These are phyloP conservation scores for Picochlorum costavermella DNA, from an alignment of 139 green algal genomes.

Conservation along the genomic window DNA sequence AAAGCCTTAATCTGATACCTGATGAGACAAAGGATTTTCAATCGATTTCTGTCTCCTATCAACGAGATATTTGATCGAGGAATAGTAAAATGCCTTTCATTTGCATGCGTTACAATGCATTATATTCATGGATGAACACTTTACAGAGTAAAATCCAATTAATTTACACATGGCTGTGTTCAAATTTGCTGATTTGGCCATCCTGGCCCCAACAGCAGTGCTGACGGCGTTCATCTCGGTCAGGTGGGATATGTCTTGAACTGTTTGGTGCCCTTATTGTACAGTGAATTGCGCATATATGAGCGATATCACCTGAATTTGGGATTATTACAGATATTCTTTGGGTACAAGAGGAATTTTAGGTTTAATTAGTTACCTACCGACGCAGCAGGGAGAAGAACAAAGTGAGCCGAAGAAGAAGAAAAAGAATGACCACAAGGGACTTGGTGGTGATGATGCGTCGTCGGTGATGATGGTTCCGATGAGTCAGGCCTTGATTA, in stretches of 20 bases:
- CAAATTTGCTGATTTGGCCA: slow-evolving; percentile 1
- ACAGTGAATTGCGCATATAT: not conserved
- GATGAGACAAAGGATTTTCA: too few relatives aligned
- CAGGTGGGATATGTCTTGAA: not conserved
- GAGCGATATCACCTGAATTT: not conserved
- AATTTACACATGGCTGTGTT: not conserved
- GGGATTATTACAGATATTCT: not conserved
- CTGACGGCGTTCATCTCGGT: not conserved
- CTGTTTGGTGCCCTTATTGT: too few relatives aligned
- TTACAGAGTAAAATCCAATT: too few relatives aligned
- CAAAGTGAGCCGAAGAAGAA: not conserved
- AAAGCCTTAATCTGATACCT: too few relatives aligned
- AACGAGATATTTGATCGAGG: too few relatives aligned
- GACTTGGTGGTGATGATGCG: not conserved
- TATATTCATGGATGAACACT: too few relatives aligned
- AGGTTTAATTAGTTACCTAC: not conserved
- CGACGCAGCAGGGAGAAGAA: not conserved
- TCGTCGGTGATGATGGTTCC: not conserved
- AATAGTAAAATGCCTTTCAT: too few relatives aligned
- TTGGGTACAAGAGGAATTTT: not conserved
- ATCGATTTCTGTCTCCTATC: too few relatives aligned
- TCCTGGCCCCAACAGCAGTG: not conserved
- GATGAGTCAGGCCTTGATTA: too few relatives aligned
- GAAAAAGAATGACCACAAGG: not conserved
- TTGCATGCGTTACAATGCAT: too few relatives aligned